A percentile compares a stretch with the other conserved stretches of the same genome.
Evolutionary conservation across 192 early-diverging fungal species (phyloP).

Genomic region (Pilobolus umbonatus): DNA sequence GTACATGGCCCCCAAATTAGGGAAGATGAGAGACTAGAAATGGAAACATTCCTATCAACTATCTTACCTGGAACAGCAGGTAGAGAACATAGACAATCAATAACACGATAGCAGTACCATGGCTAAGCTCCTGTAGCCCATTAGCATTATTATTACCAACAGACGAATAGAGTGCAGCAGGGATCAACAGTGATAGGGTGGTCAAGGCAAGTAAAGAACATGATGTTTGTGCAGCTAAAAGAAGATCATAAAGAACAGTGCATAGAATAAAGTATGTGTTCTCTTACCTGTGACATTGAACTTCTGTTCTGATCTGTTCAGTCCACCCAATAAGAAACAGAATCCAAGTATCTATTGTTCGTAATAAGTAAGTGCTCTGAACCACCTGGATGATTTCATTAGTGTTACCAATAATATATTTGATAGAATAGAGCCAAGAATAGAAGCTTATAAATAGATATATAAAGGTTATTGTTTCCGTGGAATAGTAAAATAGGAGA

Average conservation of each 20-base stretch:
- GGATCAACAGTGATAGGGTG: conserved; percentile 63
- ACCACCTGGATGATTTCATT: background rate
- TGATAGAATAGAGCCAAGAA: conserved; percentile 88
- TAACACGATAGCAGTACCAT: conserved; percentile 66
- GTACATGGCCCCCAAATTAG: no score
- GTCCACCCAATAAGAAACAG: conserved; percentile 79
- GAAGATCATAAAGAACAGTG: background rate
- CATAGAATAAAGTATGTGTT: background rate
- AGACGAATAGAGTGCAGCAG: conserved; percentile 60
- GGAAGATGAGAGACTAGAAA: background rate
- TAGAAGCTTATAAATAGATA: conserved; percentile 41
- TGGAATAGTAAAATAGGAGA: conserved; percentile 5
- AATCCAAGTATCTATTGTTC: conserved; percentile 59
- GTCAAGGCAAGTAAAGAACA: conserved; percentile 61
- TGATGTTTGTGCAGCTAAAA: conserved; percentile 66
- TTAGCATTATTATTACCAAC: conserved; percentile 36
- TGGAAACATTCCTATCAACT: background rate
- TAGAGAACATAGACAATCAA: conserved; percentile 64
- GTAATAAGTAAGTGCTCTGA: background rate
- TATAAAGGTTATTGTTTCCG: conserved; percentile 27
- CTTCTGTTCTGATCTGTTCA: conserved; percentile 56
- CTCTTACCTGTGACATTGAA: conserved; percentile 55
- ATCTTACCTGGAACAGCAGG: conserved; percentile 68
- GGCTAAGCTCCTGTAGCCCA: conserved; percentile 53
- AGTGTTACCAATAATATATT: conserved; percentile 91